These are phyloP conservation scores for Pharus latifolius DNA, from an alignment of 176 grass and related monocot genomes.

Conservation along the genomic window DNA sequence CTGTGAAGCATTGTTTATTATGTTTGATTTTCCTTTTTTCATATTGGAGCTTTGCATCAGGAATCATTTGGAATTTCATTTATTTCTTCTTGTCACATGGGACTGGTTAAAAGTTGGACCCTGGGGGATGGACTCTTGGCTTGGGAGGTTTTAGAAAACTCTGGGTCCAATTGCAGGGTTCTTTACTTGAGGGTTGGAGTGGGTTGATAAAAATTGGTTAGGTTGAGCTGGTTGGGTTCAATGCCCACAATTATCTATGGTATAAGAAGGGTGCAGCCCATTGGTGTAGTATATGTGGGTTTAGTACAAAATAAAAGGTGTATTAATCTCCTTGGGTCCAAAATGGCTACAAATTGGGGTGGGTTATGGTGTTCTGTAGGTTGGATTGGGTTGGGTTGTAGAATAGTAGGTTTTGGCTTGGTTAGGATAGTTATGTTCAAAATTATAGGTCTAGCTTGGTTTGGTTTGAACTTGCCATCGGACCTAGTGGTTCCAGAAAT, in stretches of 20 bases:
- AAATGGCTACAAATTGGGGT: not conserved
- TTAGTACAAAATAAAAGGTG: too few relatives aligned
- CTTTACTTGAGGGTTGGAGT: too few relatives aligned
- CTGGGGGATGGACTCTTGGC: too few relatives aligned
- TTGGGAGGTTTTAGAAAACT: not conserved
- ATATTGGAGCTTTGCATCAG: not conserved
- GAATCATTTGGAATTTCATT: not conserved
- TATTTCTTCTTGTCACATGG: not conserved
- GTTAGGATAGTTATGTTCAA: not conserved
- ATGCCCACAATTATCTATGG: too few relatives aligned
- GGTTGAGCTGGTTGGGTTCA: too few relatives aligned
- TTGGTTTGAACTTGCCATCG: not conserved
- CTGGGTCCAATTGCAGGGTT: not conserved
- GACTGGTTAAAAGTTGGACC: too few relatives aligned
- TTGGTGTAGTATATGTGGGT: too few relatives aligned
- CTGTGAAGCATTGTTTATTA: not conserved
- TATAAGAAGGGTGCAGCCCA: too few relatives aligned
- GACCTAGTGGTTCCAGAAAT: not conserved
- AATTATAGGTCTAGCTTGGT: not conserved
- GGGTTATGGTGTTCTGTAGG: not conserved
- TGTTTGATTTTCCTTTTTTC: not conserved
- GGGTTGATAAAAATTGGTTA: too few relatives aligned
- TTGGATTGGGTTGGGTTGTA: not conserved
- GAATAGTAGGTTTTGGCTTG: not conserved
- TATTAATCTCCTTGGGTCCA: too few relatives aligned